A percentile compares a stretch with the other conserved stretches of the same genome.
These are phyloP conservation scores for Parathielavia hyrcaniae DNA, from an alignment of 495 filamentous ascomycete species.

Conservation along the genomic window DNA sequence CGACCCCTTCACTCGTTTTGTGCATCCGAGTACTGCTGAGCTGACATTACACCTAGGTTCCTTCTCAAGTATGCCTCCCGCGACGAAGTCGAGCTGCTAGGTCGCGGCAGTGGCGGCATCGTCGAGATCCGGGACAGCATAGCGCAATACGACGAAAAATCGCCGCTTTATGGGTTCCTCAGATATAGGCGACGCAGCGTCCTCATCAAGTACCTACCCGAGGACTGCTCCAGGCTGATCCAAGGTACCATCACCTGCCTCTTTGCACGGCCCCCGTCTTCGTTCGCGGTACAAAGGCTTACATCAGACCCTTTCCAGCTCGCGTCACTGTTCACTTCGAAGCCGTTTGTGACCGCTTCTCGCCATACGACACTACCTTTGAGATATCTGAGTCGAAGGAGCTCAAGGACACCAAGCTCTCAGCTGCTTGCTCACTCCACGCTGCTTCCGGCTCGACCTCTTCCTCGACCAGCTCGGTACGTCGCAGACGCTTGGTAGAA, in stretches of 20 bases:
- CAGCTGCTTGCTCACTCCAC: constrained; percentile 83
- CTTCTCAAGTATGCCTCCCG: constrained; percentile 85
- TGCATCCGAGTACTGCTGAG: constrained; percentile 14
- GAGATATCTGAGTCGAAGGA: constrained; percentile 65
- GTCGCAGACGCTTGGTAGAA: constrained; percentile 70
- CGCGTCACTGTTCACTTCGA: constrained; percentile 93
- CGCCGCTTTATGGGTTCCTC: constrained; percentile 87
- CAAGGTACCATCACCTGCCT: constrained; percentile 58
- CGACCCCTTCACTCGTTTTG: background rate
- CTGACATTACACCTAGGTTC: constrained; percentile 56
- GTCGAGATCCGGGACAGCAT: constrained; percentile 74
- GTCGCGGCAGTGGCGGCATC: constrained; percentile 74
- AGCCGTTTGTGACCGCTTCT: constrained; percentile 75
- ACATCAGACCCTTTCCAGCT: constrained; percentile 45
- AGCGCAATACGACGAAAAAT: constrained; percentile 69
- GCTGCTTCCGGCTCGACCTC: constrained; percentile 80
- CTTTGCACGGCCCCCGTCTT: constrained; percentile 8
- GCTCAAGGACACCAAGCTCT: constrained; percentile 79
- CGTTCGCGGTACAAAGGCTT: constrained; percentile 13
- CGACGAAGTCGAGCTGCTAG: constrained; percentile 78
- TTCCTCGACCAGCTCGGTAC: constrained; percentile 76
- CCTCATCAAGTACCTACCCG: constrained; percentile 84
- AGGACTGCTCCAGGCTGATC: constrained; percentile 79
- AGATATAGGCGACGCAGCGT: constrained; percentile 86
- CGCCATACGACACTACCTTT: constrained; percentile 79